Base-by-base conservation (phyloP, 2,329 filamentous ascomycete species). In the Paradendryphiella salina region DNA sequence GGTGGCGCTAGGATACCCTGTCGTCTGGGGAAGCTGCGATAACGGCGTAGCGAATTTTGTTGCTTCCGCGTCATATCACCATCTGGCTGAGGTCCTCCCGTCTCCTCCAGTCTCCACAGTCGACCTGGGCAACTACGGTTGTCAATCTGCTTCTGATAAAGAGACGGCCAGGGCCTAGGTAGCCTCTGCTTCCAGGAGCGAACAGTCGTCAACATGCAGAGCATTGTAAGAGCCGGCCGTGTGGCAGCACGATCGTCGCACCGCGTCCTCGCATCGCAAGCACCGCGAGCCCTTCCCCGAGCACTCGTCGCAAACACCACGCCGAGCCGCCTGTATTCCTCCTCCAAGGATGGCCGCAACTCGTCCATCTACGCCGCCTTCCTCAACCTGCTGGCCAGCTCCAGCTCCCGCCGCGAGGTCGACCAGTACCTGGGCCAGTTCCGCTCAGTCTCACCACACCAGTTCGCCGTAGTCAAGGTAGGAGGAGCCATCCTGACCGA, bases 351-450 rank as follows among this genome's bases (percentile, higher is more conserved):
- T 57, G 63, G 63, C 45, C 54, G 61, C 41, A 64, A 71, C 60
- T 61, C 66, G 55, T 72, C 70, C 47, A 70, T 71, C 54, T 73
- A 73, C 44, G 87, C 87, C 38, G 92, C 90, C 47, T 90, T 96
- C 58, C 87, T 95, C 68, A 90, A 93, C 77, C 83, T 96, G 53
- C 82, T 97, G 63, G 96, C 90, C 79, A 96, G 93, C 77, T 95
- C 97, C 73, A 93, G 91, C 56, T 96, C 91, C 57, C 96, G 95
- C 82, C 83, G 93, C 55, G 93, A 99, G 79, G 90, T 95, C 58
- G 90, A 96, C 79, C 93, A 97, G 76, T 97, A 97, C 76, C 86
- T 97, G 52, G 94, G 92, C 61, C 91, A 97, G 73, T 99, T 99
- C 81, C 94, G 88, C 63, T 96, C 92, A 28, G 92, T 96, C 56